Conservation (phyloP, 2,329 filamentous ascomycete genomes). For the Neodidymelliopsis sp. region DNA sequence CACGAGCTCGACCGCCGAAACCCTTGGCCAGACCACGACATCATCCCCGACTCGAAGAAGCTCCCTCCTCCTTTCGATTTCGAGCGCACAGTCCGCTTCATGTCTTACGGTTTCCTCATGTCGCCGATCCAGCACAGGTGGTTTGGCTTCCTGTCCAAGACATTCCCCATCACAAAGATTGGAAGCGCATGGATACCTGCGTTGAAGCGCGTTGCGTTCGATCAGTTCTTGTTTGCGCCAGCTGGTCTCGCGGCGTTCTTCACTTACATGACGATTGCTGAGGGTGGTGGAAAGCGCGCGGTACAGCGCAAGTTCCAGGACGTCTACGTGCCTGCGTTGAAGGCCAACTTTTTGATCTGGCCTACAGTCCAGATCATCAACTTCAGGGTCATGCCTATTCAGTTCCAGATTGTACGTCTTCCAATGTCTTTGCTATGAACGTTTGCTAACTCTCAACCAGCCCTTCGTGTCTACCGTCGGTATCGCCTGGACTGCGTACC, state of each 20-base stretch:
- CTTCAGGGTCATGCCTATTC: slow-evolving; percentile 92
- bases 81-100: slow-evolving; percentile 91
- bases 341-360: slow-evolving; percentile 96
- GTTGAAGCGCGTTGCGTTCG: slow-evolving; percentile 87
- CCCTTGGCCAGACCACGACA: slow-evolving; percentile 68
- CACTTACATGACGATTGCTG: slow-evolving; percentile 93
- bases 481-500: slow-evolving; percentile 97
- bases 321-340: slow-evolving; percentile 91
- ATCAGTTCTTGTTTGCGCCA: slow-evolving; percentile 93
- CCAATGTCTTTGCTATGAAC: too few species aligned
- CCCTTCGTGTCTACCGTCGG: slow-evolving; percentile 95
- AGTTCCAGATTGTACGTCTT: slow-evolving; percentile 96
- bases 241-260: slow-evolving; percentile 89
- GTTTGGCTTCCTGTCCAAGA: slow-evolving; percentile 83
- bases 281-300: slow-evolving; percentile 85
- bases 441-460: slow-evolving; percentile 58
- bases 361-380: slow-evolving; percentile 96
- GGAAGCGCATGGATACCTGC: slow-evolving; percentile 74
- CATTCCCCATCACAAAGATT: slow-evolving; percentile 84
- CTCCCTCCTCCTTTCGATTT: slow-evolving; percentile 91
- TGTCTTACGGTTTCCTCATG: slow-evolving; percentile 97
- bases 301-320: slow-evolving; percentile 86
- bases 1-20: slow-evolving; percentile 86
- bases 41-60: slow-evolving; percentile 67
- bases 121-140: slow-evolving; percentile 94